Conservation (phyloP, 1,284 basidiomycete species). For the Rhodotorula sp. region DNA sequence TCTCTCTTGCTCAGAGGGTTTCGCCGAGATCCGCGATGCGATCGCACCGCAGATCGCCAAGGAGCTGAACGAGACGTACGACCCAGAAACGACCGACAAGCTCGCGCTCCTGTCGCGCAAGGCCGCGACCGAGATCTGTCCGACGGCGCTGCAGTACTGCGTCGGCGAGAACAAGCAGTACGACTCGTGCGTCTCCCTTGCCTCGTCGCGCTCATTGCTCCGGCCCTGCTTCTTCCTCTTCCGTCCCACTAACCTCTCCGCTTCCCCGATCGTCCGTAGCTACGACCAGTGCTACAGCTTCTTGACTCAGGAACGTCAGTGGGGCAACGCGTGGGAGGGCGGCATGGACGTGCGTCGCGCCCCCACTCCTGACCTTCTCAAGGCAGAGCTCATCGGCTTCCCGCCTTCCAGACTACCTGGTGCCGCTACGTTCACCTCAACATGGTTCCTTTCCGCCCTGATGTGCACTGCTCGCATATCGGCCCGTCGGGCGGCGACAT, state of each 20-base stretch:
- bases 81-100: neutral
- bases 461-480: constrained; percentile 14
- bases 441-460: constrained; percentile 9
- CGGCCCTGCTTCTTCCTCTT: neutral
- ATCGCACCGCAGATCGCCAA: constrained; percentile 3
- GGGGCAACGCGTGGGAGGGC: neutral
- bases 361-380: neutral
- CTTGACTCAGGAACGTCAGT: neutral
- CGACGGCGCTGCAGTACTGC: constrained; percentile 6
- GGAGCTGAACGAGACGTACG: constrained; percentile 3
- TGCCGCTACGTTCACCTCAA: constrained; percentile 17
- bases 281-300: constrained; percentile 14
- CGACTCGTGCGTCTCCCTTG: neutral
- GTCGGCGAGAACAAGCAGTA: constrained; percentile 12
- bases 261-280: neutral
- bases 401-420: neutral
- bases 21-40: neutral
- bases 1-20: neutral
- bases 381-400: neutral
- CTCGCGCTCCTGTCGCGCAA: constrained; percentile 4
- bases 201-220: no score
- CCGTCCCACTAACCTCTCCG: neutral
- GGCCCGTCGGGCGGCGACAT: constrained; percentile 16
- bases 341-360: constrained; percentile 6
- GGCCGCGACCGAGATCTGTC: constrained; percentile 8